These are phyloP conservation scores for Boletus insuetus DNA, from an alignment of 768 basidiomycete species.

Conservation along the genomic window DNA sequence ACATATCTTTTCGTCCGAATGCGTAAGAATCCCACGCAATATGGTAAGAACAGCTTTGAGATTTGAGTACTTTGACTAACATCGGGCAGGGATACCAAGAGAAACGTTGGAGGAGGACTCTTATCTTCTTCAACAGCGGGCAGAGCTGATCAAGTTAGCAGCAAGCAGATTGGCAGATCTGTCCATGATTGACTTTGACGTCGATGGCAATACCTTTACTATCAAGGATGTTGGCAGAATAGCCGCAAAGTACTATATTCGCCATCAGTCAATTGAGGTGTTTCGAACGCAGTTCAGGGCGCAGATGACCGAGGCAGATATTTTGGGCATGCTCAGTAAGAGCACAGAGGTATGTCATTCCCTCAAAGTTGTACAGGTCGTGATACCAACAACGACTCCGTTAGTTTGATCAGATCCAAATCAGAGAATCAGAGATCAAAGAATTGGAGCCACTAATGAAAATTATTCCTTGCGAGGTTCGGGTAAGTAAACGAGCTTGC, in stretches of 20 bases:
- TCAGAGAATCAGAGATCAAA: conserved; percentile 83
- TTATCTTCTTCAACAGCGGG: conserved; percentile 64
- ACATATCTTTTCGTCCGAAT: conserved; percentile 96
- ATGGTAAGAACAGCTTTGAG: conserved; percentile 48
- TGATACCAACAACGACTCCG: background rate
- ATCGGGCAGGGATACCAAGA: conserved; percentile 62
- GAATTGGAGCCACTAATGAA: conserved; percentile 75
- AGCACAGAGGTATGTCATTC: conserved; percentile 75
- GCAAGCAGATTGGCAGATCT: conserved; percentile 64
- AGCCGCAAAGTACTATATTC: conserved; percentile 95
- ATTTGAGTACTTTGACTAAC: background rate
- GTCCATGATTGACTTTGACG: conserved; percentile 81
- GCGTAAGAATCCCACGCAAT: conserved; percentile 84
- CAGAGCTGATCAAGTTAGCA: conserved; percentile 62
- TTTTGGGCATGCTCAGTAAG: conserved; percentile 79
- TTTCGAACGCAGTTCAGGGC: conserved; percentile 78
- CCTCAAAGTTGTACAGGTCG: background rate
- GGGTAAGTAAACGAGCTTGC: conserved; percentile 43
- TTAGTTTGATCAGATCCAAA: conserved; percentile 92
- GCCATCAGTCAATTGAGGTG: conserved; percentile 78
- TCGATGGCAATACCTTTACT: conserved; percentile 52
- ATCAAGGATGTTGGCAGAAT: conserved; percentile 94
- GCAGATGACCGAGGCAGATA: conserved; percentile 91
- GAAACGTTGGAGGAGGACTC: conserved; percentile 71
- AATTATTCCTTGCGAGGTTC: conserved; percentile 74